Percentiles rank a stretch among this genome's conserved stretches.
Evolutionary conservation across 2,329 filamentous ascomycete genomes (phyloP).

Genomic region (Lasiodiplodia hormozganensis): DNA sequence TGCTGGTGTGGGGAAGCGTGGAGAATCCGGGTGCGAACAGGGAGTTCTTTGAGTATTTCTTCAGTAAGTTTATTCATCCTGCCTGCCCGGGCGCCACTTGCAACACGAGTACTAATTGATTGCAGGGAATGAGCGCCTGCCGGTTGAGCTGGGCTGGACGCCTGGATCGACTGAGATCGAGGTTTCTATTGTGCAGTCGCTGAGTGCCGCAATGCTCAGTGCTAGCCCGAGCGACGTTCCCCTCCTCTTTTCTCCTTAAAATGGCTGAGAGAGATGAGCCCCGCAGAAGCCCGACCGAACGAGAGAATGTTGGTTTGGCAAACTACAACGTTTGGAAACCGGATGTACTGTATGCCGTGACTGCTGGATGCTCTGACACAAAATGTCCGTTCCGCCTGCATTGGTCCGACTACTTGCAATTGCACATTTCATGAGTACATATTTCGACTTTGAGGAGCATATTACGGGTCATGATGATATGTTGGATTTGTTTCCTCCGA

Average conservation of each 20-base stretch:
- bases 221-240: conserved; percentile 5
- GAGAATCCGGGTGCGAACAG: conserved; percentile 31
- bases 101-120: neutral
- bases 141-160: conserved; percentile 8
- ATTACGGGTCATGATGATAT: too few relatives aligned
- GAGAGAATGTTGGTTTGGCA: too few relatives aligned
- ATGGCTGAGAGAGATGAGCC: too few relatives aligned
- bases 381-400: too few relatives aligned
- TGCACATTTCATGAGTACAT: too few relatives aligned
- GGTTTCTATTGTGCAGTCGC: neutral
- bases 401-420: too few relatives aligned
- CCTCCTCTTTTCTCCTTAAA: neutral
- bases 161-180: neutral
- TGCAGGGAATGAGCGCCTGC: conserved; percentile 16
- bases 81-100: neutral
- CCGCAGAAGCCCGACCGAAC: too few relatives aligned
- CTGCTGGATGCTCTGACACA: too few relatives aligned
- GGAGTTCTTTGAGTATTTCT: conserved; percentile 37
- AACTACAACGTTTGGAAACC: too few relatives aligned
- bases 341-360: too few relatives aligned
- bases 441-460: too few relatives aligned
- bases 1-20: conserved; percentile 32
- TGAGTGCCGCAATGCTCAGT: neutral
- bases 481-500: too few relatives aligned
- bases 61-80: conserved; percentile 33